These are phyloP conservation scores for Backusella mclennaniae DNA, from an alignment of 192 early-diverging fungal species.

Conservation along the genomic window DNA sequence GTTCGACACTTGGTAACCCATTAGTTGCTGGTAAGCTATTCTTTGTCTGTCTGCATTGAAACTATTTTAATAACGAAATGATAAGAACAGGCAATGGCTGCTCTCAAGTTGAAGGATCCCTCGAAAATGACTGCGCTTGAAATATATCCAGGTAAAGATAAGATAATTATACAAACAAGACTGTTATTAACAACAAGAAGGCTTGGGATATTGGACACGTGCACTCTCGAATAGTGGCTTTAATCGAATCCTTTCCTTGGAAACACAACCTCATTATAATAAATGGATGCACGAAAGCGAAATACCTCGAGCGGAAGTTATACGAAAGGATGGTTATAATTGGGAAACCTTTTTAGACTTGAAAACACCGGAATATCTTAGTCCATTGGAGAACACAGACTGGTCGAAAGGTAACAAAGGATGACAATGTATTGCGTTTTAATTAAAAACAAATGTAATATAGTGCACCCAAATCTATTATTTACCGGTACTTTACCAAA, in stretches of 20 bases:
- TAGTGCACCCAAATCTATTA: slow-evolving; percentile 29
- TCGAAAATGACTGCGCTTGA: slow-evolving; percentile 34
- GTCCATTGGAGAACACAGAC: slow-evolving; percentile 14
- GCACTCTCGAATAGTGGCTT: slow-evolving; percentile 32
- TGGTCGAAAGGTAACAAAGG: slow-evolving; percentile 21
- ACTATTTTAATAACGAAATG: neutral
- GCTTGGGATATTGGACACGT: slow-evolving; percentile 30
- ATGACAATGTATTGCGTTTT: neutral
- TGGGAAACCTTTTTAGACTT: slow-evolving; percentile 33
- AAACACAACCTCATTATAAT: slow-evolving; percentile 18
- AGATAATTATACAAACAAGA: neutral
- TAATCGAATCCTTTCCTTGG: slow-evolving; percentile 22
- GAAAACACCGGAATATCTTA: slow-evolving; percentile 25
- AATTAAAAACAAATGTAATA: neutral
- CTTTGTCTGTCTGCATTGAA: neutral
- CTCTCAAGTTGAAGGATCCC: slow-evolving; percentile 7
- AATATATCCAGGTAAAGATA: slow-evolving; percentile 35
- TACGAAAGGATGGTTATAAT: slow-evolving; percentile 34
- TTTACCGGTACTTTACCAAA: slow-evolving; percentile 39
- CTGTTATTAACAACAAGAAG: neutral
- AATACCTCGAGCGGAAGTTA: neutral
- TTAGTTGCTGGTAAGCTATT: slow-evolving; percentile 11
- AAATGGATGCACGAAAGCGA: slow-evolving; percentile 13
- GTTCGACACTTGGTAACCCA: neutral
- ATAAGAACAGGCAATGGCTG: slow-evolving; percentile 19